Evolutionary conservation across 208 protist species (phyloP).

Genomic region (Crithidia fasciculata): DNA sequence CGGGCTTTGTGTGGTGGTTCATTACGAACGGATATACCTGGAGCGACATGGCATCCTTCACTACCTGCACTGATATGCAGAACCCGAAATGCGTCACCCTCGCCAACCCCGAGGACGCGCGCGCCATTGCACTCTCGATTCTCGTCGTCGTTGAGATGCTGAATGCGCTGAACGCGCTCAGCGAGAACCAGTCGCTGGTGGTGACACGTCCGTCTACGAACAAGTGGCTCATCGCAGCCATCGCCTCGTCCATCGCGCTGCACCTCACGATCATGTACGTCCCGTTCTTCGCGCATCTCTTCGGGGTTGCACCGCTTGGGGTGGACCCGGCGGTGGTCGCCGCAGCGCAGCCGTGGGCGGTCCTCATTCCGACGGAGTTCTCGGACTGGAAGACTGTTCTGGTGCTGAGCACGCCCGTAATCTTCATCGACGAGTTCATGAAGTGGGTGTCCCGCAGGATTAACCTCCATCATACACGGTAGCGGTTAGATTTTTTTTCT

Average conservation of each 20-base stretch:
- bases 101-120: conserved; percentile 69
- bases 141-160: conserved; percentile 96
- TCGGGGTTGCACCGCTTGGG: conserved; percentile 85
- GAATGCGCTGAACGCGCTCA: conserved; percentile 95
- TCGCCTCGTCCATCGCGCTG: conserved; percentile 82
- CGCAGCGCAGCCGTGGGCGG: conserved; percentile 59
- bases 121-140: conserved; percentile 92
- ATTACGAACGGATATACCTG: conserved; percentile 78
- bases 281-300: conserved; percentile 86
- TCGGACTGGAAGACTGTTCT: conserved; percentile 92
- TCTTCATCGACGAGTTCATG: conserved; percentile 95
- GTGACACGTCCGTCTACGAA: conserved; percentile 73
- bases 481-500: conserved; percentile 11
- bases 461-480: conserved; percentile 23
- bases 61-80: conserved; percentile 58
- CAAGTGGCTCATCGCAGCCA: conserved; percentile 84
- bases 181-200: conserved; percentile 91
- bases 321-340: conserved; percentile 56
- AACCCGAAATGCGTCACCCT: conserved; percentile 59
- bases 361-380: conserved; percentile 72
- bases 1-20: conserved; percentile 88
- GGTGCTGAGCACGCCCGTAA: conserved; percentile 89
- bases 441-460: conserved; percentile 76
- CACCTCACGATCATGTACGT: conserved; percentile 94
- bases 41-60: conserved; percentile 61